Base-by-base conservation (phyloP, 2,329 filamentous ascomycete species). In the Cryphonectria nitschkei region DNA sequence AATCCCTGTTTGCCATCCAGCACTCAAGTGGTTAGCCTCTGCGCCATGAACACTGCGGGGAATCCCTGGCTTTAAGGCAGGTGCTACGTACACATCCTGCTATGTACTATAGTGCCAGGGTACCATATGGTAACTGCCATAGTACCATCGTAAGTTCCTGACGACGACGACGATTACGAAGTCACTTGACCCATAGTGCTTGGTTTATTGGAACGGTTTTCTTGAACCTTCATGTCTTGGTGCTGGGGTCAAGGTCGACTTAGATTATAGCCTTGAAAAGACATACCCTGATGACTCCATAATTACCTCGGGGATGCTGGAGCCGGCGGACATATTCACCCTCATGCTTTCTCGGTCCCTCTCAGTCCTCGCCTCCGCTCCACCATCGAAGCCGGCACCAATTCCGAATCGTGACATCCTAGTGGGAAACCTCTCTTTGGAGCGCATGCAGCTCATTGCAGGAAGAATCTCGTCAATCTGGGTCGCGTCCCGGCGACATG, bases 361-460 rank as follows among this genome's bases (percentile, higher is more conserved):
- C 61, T 11, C 13, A 26, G 61, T 9, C 29, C 26, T 50, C 22
- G 46, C 46, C 46, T 50, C 22, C 16, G 16, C 43, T 22, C 43
- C 43, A n/a, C 46, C 65, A 29, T 37, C n/a, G 3, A 11, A 58
- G 16, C 52, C 37, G 63, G 63, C 19, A 19, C 63, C 43, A 37
- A 11, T 26, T 39, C 32, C 41, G 43, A 29, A n/a, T 54, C 32
- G 32, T 37, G 41, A 26, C 46, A 26, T n/a, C 9, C n/a, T 41
- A 13, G 11, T 41, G 13, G 46, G 19, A 50, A 8, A 54, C 26
- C 34, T 13, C 34, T 37, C 3, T 34, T 37, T 4, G 29, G 58
- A 66, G 64, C 65, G 65, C 52, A 43, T 46, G 50, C 52, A 56
- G 61, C 68, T 69, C 39, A 69, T 69, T 69, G 68, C 50, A 69